Evolutionary conservation across 805 yeast genomes (phyloP), one percentile per base, ranked within the genome.

Genomic region (Pichia heedii): DNA sequence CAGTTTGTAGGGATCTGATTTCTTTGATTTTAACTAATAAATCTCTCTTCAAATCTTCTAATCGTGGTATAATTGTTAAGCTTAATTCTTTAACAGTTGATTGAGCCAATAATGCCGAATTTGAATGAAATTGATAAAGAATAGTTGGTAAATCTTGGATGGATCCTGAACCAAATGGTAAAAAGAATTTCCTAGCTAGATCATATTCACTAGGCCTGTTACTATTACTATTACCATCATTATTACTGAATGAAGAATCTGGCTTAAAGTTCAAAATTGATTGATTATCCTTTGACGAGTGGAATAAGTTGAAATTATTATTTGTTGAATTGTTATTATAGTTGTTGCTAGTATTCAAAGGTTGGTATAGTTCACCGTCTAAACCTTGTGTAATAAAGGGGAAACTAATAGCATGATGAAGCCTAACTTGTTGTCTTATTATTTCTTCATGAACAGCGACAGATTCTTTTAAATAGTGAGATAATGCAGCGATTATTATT

Each of bases 361-460:
- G 68, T 48, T 64, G 68, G 46, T 64, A 65, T 33, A 55, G 54
- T 26, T 64, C 68, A 11, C 68, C 69, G 41, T 64, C 65, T n/a
- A 62, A 47, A 4, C 66, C 68, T 51, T 67, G 66, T 53, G 75
- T 57, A 48, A 75, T 60, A 57, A 76, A 67, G 18, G 76, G 75
- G 53, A 76, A 68, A 38, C 68, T 66, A 18, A 84, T 81, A 10
- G 95, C 87, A 58, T 86, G 89, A 47, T 86, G 84, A 37, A 88
- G 70, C 40, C 95, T 68, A 40, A 81, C 64, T 52, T 86, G 93
- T 55, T 86, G 95, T 46, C 95, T 76, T 30, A 84, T 79, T 16
- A 86, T 74, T 57, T 89, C 96, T 61, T 89, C 96, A 58, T 88
- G 93, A 44, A 85, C 89, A 13, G 84, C 74, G 10, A 86, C 87